Evolutionary conservation across 1,284 basidiomycete species (phyloP).

Genomic region (Austroboletus rostrupii): DNA sequence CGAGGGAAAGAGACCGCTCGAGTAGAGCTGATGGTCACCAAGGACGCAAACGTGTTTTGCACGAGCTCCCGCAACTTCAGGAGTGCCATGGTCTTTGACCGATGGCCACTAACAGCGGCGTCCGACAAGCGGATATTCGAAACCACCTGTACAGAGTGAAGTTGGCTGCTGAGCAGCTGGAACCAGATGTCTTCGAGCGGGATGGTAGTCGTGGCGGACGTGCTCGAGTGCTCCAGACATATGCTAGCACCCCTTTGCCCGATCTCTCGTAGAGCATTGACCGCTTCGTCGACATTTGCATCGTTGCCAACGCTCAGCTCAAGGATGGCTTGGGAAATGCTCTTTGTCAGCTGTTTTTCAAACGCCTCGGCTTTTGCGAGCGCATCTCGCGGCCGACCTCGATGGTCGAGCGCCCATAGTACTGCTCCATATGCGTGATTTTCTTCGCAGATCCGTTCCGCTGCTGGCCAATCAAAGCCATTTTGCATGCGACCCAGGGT

Average conservation of each 20-base stretch:
- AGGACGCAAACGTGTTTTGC: conserved; percentile 79
- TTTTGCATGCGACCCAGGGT: conserved; percentile 54
- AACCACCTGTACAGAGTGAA: conserved; percentile 73
- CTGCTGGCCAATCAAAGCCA: conserved; percentile 54
- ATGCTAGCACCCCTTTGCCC: conserved; percentile 61
- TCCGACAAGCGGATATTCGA: conserved; percentile 35
- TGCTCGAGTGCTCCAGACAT: conserved; percentile 64
- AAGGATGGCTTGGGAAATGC: conserved; percentile 42
- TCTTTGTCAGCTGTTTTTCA: conserved; percentile 52
- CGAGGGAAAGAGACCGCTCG: conserved; percentile 86
- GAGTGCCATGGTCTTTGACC: conserved; percentile 32
- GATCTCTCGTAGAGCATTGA: conserved; percentile 49
- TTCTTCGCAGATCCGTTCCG: conserved; percentile 64
- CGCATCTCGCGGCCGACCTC: conserved; percentile 61
- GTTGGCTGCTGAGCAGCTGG: conserved; percentile 75
- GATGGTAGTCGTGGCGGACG: conserved; percentile 37
- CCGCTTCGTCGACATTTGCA: conserved; percentile 28
- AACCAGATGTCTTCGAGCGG: conserved; percentile 90
- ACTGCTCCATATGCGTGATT: conserved; percentile 70
- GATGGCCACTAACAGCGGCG: conserved; percentile 10
- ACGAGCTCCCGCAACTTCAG: conserved; percentile 68
- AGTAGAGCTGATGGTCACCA: conserved; percentile 81
- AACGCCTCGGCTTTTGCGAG: conserved; percentile 64
- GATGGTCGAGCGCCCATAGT: conserved; percentile 77
- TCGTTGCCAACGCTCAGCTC: conserved; percentile 18